These are phyloP conservation scores for Alternaria sp. DNA, from an alignment of 2,329 filamentous ascomycete genomes.

Conservation along the genomic window DNA sequence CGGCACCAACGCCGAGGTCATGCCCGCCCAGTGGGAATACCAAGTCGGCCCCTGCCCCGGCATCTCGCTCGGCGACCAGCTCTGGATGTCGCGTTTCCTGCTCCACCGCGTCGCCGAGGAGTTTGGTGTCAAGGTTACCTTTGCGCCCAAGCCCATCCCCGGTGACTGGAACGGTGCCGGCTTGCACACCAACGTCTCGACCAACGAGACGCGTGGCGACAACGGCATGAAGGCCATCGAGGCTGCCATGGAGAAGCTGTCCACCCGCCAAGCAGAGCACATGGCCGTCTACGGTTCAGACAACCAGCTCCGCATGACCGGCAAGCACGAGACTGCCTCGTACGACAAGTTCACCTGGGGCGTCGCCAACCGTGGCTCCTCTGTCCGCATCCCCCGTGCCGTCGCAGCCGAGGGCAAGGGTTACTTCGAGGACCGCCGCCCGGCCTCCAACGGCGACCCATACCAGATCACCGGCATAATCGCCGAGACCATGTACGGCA, in stretches of 20 bases:
- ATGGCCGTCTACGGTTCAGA: conserved; percentile 95
- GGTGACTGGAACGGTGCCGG: conserved; percentile 98
- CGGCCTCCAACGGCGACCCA: conserved; percentile 84
- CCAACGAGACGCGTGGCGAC: conserved; percentile 84
- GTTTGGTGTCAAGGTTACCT: conserved; percentile 93
- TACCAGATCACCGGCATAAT: conserved; percentile 86
- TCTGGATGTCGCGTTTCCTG: conserved; percentile 92
- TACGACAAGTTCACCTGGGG: conserved; percentile 95
- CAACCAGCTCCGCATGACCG: conserved; percentile 93
- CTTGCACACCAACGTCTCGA: conserved; percentile 94
- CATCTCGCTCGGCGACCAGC: conserved; percentile 91
- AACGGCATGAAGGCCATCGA: conserved; percentile 97
- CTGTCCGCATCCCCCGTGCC: conserved; percentile 89
- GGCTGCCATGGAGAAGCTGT: conserved; percentile 68
- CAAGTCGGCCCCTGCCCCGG: conserved; percentile 91
- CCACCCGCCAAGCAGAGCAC: conserved; percentile 61
- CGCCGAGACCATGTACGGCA: conserved; percentile 71
- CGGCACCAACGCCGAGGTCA: conserved; percentile 98
- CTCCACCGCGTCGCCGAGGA: conserved; percentile 93
- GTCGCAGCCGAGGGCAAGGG: conserved; percentile 87
- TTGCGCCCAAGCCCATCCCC: conserved; percentile 93
- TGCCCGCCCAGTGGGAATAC: conserved; percentile 98
- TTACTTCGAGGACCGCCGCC: conserved; percentile 79
- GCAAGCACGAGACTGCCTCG: conserved; percentile 89
- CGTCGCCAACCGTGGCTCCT: conserved; percentile 93